These are phyloP conservation scores for Coniella vitis DNA, from an alignment of 2,329 filamentous ascomycete genomes.

Conservation along the genomic window DNA sequence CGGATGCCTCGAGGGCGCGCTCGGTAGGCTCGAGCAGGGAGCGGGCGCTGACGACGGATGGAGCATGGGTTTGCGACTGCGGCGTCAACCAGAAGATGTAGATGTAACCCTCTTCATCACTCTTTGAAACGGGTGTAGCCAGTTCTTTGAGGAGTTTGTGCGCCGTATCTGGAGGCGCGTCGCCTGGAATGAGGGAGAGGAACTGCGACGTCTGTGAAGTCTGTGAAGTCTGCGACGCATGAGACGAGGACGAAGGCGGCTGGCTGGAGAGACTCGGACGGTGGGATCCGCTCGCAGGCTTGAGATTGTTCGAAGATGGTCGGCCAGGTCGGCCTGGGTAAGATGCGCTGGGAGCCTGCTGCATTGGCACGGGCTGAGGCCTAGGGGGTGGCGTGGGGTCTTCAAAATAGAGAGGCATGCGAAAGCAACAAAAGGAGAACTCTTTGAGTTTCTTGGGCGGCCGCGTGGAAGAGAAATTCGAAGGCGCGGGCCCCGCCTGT, in stretches of 20 bases:
- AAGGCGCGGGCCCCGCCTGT: slow-evolving; percentile 18
- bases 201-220: slow-evolving; percentile 37
- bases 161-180: slow-evolving; percentile 59
- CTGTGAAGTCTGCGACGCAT: slow-evolving; percentile 26
- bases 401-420: slow-evolving; percentile 33
- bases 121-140: slow-evolving; percentile 62
- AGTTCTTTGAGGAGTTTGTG: slow-evolving; percentile 71
- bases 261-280: slow-evolving; percentile 18
- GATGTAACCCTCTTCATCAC: slow-evolving; percentile 83
- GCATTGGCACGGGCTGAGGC: slow-evolving; percentile 41
- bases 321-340: slow-evolving; percentile 18
- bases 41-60: slow-evolving; percentile 52
- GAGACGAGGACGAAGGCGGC: slow-evolving; percentile 20
- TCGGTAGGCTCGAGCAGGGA: slow-evolving; percentile 47
- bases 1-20: slow-evolving; percentile 35
- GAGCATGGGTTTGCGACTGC: slow-evolving; percentile 44
- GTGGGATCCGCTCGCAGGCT: slow-evolving; percentile 23
- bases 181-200: slow-evolving; percentile 62
- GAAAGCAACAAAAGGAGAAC: slow-evolving; percentile 45
- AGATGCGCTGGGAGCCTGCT: slow-evolving; percentile 21
- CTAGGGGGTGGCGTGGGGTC: slow-evolving; percentile 34
- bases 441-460: slow-evolving; percentile 25
- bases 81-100: slow-evolving; percentile 98
- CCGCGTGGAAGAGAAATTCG: slow-evolving; percentile 9
- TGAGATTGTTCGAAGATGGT: slow-evolving; percentile 23